Evolutionary conservation across 2,329 filamentous ascomycete species (phyloP).

Genomic region (Elsinoe necatrix): DNA sequence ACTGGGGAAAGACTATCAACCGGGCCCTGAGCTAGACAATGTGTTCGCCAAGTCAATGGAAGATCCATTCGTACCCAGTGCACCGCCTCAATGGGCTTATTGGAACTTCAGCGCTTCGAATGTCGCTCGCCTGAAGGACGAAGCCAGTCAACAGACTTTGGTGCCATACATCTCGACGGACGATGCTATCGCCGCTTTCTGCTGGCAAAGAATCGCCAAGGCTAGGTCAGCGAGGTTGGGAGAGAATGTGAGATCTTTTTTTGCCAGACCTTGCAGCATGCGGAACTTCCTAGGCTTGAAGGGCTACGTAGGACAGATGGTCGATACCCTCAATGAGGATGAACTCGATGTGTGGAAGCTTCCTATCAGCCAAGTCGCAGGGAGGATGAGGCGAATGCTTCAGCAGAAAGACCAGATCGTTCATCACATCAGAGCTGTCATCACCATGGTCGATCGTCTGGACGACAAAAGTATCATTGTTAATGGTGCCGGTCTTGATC

Average conservation of each 20-base stretch:
- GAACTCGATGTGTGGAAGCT: neutral
- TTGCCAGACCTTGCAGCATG: constrained; percentile 8
- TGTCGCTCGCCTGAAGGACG: constrained; percentile 6
- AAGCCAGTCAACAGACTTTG: neutral
- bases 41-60: neutral
- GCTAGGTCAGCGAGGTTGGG: neutral
- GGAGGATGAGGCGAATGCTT: neutral
- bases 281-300: neutral
- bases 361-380: neutral
- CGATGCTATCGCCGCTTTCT: constrained; percentile 16
- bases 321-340: neutral
- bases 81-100: constrained; percentile 6
- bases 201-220: constrained; percentile 15
- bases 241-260: neutral
- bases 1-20: neutral
- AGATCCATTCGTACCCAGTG: neutral
- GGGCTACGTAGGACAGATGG: constrained; percentile 7
- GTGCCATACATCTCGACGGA: constrained; percentile 16
- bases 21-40: neutral
- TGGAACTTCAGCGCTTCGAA: constrained; percentile 2
- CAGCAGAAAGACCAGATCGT: neutral
- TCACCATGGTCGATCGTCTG: neutral
- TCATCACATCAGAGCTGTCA: neutral
- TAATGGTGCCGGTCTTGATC: neutral
- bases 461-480: constrained; percentile 6